Evolutionary conservation across 345 rosid genomes (phyloP).

Genomic region (Sisymbrium altissimum): DNA sequence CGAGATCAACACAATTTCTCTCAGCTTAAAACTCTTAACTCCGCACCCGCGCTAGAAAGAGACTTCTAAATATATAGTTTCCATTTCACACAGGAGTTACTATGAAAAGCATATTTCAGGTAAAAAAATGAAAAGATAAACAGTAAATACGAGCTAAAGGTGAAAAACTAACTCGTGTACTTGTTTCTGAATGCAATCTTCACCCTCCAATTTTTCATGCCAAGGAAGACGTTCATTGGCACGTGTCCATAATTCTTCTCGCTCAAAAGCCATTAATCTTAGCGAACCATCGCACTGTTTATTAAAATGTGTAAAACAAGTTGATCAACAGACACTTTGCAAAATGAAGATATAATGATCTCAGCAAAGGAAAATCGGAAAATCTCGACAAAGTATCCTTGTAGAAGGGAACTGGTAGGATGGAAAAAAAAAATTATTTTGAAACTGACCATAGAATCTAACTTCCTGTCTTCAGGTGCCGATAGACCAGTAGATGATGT

Average conservation of each 20-base stretch:
- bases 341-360: neutral
- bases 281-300: conserved; percentile 65
- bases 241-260: conserved; percentile 81
- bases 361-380: neutral
- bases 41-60: neutral
- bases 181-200: conserved; percentile 87
- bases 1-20: neutral
- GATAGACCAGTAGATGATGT: conserved; percentile 56
- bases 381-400: neutral
- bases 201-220: conserved; percentile 96
- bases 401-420: neutral
- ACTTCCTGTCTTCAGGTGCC: conserved; percentile 37
- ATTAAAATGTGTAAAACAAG: conserved; percentile 24
- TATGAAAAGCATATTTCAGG: neutral
- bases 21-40: neutral
- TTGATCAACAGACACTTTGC: neutral
- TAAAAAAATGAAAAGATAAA: conserved; percentile 3
- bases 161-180: conserved; percentile 80
- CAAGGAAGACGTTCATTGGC: conserved; percentile 89
- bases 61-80: conserved; percentile 8
- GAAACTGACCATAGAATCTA: conserved; percentile 55
- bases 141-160: conserved; percentile 12
- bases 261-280: conserved; percentile 79
- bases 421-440: neutral
- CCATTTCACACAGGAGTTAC: neutral